Percentiles rank a stretch among this genome's conserved stretches.
Conservation (phyloP, 305 asterid genomes). For the Galium porrigens region DNA sequence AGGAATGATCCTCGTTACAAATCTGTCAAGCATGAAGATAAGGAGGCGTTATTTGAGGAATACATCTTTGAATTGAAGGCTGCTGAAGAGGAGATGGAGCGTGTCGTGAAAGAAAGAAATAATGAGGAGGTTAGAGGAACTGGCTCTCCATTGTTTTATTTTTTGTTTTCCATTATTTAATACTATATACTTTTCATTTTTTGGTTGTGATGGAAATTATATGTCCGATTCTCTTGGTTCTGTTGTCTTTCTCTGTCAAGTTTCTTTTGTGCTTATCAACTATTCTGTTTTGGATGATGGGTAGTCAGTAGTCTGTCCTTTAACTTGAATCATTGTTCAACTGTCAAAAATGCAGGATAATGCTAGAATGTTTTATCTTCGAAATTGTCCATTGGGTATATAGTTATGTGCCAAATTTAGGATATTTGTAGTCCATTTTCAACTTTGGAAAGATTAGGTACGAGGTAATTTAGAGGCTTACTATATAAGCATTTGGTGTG, state of each 20-base stretch:
- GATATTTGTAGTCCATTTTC: background rate
- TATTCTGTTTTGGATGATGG: background rate
- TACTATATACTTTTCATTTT: background rate
- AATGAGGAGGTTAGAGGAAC: constrained; percentile 58
- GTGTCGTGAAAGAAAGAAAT: constrained; percentile 45
- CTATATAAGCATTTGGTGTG: background rate
- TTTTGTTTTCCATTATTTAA: constrained; percentile 5
- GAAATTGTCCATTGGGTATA: background rate
- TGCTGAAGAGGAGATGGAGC: constrained; percentile 47
- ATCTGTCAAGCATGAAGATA: constrained; percentile 69
- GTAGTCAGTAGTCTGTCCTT: background rate
- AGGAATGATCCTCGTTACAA: constrained; percentile 78
- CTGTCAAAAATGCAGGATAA: background rate
- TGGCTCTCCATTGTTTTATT: constrained; percentile 8
- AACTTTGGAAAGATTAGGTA: background rate
- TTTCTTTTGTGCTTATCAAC: background rate
- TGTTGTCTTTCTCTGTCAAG: background rate
- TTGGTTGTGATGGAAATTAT: background rate
- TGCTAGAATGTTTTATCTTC: background rate
- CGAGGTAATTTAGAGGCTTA: background rate
- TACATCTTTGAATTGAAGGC: constrained; percentile 61
- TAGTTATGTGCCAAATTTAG: background rate
- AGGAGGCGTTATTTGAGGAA: constrained; percentile 65
- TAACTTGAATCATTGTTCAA: background rate
- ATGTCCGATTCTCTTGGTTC: background rate